Evolutionary conservation across 345 rosid species (phyloP).

Genomic region (Salix arbutifolia): DNA sequence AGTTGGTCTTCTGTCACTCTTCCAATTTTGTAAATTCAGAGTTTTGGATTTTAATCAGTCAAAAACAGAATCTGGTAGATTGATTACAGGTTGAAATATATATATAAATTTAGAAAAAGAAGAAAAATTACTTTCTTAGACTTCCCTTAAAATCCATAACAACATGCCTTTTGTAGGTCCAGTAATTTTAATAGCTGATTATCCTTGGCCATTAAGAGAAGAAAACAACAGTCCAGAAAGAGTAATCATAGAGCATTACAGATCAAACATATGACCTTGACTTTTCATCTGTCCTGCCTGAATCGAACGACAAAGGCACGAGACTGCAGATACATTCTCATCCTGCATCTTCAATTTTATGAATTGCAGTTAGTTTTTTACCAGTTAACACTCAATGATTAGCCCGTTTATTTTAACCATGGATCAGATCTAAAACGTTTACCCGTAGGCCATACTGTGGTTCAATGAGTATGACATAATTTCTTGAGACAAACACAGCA

Average conservation of each 20-base stretch:
- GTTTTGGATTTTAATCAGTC: not conserved
- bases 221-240: slow-evolving; percentile 15
- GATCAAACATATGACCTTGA: slow-evolving; percentile 20
- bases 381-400: slow-evolving; percentile 26
- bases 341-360: not conserved
- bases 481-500: slow-evolving; percentile 12
- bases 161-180: not conserved
- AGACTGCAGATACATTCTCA: slow-evolving; percentile 16
- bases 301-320: slow-evolving; percentile 20
- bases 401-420: not conserved
- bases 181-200: slow-evolving; percentile 4
- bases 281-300: not conserved
- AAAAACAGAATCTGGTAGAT: not conserved
- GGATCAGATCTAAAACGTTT: slow-evolving; percentile 18
- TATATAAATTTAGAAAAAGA: no score
- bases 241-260: slow-evolving; percentile 11
- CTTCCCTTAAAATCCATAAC: not conserved
- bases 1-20: not conserved
- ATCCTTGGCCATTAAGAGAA: slow-evolving; percentile 6
- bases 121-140: not conserved
- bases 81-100: not conserved
- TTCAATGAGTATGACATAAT: slow-evolving; percentile 5
- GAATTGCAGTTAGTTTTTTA: slow-evolving; percentile 5
- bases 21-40: not conserved
- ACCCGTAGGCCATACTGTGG: not conserved